phyloP scores from a whole-genome alignment of 2,329 filamentous ascomycete species.

The Bipolaris oryzae region DNA sequence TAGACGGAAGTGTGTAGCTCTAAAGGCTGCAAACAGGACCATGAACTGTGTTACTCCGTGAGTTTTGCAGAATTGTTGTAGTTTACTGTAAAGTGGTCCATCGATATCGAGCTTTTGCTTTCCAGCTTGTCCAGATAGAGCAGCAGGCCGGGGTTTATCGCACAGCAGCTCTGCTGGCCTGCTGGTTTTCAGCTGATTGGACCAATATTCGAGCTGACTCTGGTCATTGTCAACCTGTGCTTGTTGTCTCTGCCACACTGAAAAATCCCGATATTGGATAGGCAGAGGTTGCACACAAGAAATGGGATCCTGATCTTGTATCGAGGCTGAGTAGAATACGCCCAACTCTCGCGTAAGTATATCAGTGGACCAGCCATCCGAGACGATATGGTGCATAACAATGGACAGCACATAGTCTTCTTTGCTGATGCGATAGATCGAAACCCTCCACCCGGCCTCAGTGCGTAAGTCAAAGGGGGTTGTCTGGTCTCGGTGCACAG shows the following conservation, averaged over 20 bases:
- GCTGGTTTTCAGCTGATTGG: background rate
- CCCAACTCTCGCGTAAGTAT: conserved; percentile 2
- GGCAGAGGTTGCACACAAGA: background rate
- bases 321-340: background rate
- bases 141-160: conserved; percentile 3
- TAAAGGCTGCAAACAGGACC: conserved; percentile 9
- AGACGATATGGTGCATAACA: conserved; percentile 19
- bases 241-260: background rate
- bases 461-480: background rate
- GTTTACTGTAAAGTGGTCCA: background rate
- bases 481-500: background rate
- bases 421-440: background rate
- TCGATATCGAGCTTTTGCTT: background rate
- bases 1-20: conserved; percentile 13
- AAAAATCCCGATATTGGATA: conserved; percentile 4
- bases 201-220: conserved; percentile 1
- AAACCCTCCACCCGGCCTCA: conserved; percentile 3
- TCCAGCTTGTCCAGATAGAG: background rate
- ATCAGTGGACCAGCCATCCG: conserved; percentile 17
- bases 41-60: conserved; percentile 5
- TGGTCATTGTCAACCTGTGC: background rate
- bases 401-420: conserved; percentile 9
- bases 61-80: background rate
- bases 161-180: conserved; percentile 3
- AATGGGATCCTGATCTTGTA: background rate